Percentiles rank a stretch among this genome's conserved stretches.
Conservation (phyloP, 2,329 filamentous ascomycete genomes). For the Fusarium metavorans region DNA sequence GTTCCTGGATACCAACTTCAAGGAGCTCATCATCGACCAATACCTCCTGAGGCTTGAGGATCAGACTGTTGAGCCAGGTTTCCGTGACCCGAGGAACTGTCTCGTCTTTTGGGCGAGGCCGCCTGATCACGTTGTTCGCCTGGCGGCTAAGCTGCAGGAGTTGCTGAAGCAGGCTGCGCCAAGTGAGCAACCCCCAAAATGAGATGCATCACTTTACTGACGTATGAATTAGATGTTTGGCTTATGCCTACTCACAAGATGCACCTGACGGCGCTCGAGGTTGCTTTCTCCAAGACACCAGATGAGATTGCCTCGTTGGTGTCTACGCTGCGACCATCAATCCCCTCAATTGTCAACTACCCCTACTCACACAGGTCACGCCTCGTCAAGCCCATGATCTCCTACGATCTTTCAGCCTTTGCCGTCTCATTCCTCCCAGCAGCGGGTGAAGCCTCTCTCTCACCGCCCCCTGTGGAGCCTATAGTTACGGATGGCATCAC, state of each 20-base stretch:
- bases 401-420: conserved; percentile 86
- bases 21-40: conserved; percentile 80
- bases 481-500: conserved; percentile 51
- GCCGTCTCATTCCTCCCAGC: conserved; percentile 90
- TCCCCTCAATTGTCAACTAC: conserved; percentile 73
- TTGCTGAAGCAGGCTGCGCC: conserved; percentile 74
- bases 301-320: conserved; percentile 76
- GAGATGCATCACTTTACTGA: neutral
- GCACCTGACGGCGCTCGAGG: conserved; percentile 87
- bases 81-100: conserved; percentile 81
- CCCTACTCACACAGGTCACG: conserved; percentile 76
- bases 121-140: conserved; percentile 74
- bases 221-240: conserved; percentile 74
- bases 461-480: conserved; percentile 55
- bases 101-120: conserved; percentile 91
- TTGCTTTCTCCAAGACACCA: conserved; percentile 82
- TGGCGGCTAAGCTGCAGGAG: conserved; percentile 78
- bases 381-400: conserved; percentile 84
- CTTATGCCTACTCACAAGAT: conserved; percentile 83
- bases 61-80: conserved; percentile 73
- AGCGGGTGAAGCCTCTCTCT: conserved; percentile 65
- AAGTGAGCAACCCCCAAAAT: conserved; percentile 64
- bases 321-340: conserved; percentile 64
- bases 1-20: conserved; percentile 76
- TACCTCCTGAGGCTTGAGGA: conserved; percentile 78